Evolutionary conservation across 2,329 filamentous ascomycete genomes (phyloP), one percentile per base, ranked within the genome.

Genomic region (Colletotrichum orbiculare): DNA sequence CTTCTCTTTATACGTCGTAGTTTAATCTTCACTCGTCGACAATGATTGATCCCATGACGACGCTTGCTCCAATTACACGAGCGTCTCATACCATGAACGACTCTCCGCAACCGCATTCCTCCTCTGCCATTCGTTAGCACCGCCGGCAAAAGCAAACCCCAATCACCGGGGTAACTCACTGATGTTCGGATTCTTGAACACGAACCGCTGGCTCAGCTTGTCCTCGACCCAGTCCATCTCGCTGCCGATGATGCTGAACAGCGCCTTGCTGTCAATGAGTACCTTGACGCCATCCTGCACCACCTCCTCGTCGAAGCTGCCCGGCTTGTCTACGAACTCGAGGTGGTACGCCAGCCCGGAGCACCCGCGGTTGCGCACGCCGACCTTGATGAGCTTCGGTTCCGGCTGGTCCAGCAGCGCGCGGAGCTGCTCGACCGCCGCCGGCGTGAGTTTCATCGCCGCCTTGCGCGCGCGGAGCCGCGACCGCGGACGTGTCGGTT

Each of bases 161-260:
- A 45, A 33, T 35, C 38, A 39, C 38, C n/a, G 42, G 9, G 15
- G 8, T 33, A 37, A 89, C 94, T 87, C 82, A 97, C 94, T 99
- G 76, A 98, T 98, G 74, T 99, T 99, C 2, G 96, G 96, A 77
- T 99, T 99, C 76, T 88, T 90, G 81, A 99, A 99, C 54, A 97
- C 89, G 78, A 99, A 99, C 69, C 92, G 86, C 78, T 94, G 87
- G 76, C 91, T 97, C 69, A 99, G 81, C 82, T 97, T 97, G 73
- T 98, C 96, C 79, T 98, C 94, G 10, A 95, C 85, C 94, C 95
- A 99, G 75, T 99, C 96, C 96, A 99, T 99, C 81, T 98, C 95
- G 74, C 92, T 97, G 6, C 96, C 96, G 72, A 99, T 97, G 58
- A 99, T 98, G 78, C 95, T 98, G 76, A 99, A 94, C 54, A 99